Percentiles rank a stretch among this genome's conserved stretches.
These are phyloP conservation scores for Lipomyces yamanashiensis DNA, from an alignment of 805 yeast genomes.

Conservation along the genomic window DNA sequence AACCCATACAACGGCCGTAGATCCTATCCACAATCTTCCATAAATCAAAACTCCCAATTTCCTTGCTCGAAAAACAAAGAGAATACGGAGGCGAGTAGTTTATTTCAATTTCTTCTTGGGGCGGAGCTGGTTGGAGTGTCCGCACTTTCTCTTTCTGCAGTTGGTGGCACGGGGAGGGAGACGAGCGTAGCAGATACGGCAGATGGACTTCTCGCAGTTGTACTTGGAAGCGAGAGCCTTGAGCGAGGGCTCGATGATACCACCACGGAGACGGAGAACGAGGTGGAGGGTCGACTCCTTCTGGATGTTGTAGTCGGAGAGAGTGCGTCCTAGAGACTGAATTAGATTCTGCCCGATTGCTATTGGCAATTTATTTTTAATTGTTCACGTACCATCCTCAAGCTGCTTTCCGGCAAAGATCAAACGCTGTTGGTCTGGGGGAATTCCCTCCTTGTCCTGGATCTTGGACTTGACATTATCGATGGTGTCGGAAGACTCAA, in stretches of 20 bases:
- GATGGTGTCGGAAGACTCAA: slow-evolving; percentile 97
- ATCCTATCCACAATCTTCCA: neutral
- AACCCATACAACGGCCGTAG: slow-evolving; percentile 6
- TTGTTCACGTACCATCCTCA: slow-evolving; percentile 61
- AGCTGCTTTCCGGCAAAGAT: slow-evolving; percentile 99
- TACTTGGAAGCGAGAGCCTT: slow-evolving; percentile 99
- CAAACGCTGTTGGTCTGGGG: slow-evolving; percentile 99
- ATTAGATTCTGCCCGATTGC: neutral
- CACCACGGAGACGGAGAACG: slow-evolving; percentile 97
- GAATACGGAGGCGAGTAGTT: slow-evolving; percentile 49
- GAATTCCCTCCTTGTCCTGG: slow-evolving; percentile 99
- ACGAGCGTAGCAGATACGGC: slow-evolving; percentile 99
- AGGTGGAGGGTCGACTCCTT: slow-evolving; percentile 98
- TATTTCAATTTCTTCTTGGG: slow-evolving; percentile 73
- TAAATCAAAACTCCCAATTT: neutral
- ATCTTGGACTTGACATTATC: slow-evolving; percentile 98
- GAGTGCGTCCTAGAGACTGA: slow-evolving; percentile 73
- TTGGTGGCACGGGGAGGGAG: slow-evolving; percentile 99
- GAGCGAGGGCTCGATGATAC: slow-evolving; percentile 99
- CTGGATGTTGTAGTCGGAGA: slow-evolving; percentile 99
- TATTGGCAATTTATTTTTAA: too few species aligned
- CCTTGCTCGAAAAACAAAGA: slow-evolving; percentile 4
- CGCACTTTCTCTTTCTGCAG: slow-evolving; percentile 99
- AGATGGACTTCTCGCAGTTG: slow-evolving; percentile 99
- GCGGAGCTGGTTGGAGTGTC: slow-evolving; percentile 99